These are phyloP conservation scores for Thraustotheca clavata DNA, from an alignment of 352 stramenopile genomes.

Conservation along the genomic window DNA sequence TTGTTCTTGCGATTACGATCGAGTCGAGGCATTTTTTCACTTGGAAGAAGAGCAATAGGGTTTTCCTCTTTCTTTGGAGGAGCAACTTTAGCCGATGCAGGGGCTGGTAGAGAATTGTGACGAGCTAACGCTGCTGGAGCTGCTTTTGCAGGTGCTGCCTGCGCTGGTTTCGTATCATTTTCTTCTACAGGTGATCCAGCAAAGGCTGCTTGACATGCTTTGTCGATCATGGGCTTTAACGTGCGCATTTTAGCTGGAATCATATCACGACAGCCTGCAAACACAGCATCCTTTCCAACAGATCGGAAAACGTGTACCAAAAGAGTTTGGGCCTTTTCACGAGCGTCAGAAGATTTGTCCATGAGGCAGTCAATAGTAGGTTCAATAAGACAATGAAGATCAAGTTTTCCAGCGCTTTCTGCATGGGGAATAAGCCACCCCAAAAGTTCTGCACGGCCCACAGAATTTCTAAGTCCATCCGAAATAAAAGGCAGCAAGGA, in stretches of 20 bases:
- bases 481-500: conserved; percentile 56
- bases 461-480: conserved; percentile 63
- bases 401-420: conserved; percentile 48
- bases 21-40: conserved; percentile 12
- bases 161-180: not conserved
- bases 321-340: conserved; percentile 70
- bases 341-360: conserved; percentile 75
- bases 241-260: conserved; percentile 81
- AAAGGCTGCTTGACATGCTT: conserved; percentile 36
- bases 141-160: not conserved
- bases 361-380: conserved; percentile 74
- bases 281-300: conserved; percentile 59
- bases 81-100: not conserved
- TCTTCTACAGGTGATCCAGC: not conserved
- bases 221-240: conserved; percentile 76
- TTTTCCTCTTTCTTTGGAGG: not conserved
- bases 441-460: conserved; percentile 69
- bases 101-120: not conserved
- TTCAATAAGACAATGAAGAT: conserved; percentile 52
- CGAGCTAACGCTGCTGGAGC: not conserved
- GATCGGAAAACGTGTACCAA: conserved; percentile 76
- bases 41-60: not conserved
- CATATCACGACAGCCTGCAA: conserved; percentile 68
- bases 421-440: conserved; percentile 65
- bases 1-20: conserved; percentile 38